phyloP scores from a whole-genome alignment of 345 rosid species.

The Salix brachista region DNA sequence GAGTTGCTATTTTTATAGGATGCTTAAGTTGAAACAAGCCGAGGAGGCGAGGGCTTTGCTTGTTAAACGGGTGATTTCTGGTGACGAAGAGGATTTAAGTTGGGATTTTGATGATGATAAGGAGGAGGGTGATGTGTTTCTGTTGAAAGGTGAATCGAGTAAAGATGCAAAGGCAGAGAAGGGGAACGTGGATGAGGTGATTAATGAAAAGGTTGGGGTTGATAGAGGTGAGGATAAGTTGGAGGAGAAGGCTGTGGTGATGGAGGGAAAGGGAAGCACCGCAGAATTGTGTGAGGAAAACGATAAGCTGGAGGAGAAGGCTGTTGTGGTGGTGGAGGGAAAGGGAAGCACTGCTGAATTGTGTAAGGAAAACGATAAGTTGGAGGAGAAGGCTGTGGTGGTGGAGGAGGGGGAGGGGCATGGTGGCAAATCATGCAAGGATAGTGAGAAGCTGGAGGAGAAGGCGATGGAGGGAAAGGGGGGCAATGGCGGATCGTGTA shows the following conservation, averaged over 20 bases:
- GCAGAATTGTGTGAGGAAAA: background rate
- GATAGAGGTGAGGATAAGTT: background rate
- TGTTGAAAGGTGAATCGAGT: constrained; percentile 4
- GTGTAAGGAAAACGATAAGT: background rate
- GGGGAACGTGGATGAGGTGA: background rate
- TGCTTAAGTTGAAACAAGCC: constrained; percentile 47
- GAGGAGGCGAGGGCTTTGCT: constrained; percentile 71
- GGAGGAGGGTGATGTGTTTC: background rate
- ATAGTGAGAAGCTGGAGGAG: constrained; percentile 10
- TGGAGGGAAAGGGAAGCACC: background rate
- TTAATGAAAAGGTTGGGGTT: constrained; percentile 13
- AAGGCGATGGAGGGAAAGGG: constrained; percentile 26
- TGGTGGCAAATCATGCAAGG: background rate
- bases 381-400: constrained; percentile 2
- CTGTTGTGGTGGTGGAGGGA: background rate
- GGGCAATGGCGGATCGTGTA: constrained; percentile 37
- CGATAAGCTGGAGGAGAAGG: background rate
- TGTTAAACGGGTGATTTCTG: constrained; percentile 50
- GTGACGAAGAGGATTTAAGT: constrained; percentile 65
- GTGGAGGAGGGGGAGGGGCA: background rate
- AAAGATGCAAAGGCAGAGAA: background rate
- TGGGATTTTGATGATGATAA: constrained; percentile 74
- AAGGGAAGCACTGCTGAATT: background rate
- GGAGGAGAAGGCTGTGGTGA: background rate
- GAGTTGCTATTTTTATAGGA: constrained; percentile 57